These are phyloP conservation scores for Eimeria praecox DNA, from an alignment of 169 alveolate genomes.

Conservation along the genomic window DNA sequence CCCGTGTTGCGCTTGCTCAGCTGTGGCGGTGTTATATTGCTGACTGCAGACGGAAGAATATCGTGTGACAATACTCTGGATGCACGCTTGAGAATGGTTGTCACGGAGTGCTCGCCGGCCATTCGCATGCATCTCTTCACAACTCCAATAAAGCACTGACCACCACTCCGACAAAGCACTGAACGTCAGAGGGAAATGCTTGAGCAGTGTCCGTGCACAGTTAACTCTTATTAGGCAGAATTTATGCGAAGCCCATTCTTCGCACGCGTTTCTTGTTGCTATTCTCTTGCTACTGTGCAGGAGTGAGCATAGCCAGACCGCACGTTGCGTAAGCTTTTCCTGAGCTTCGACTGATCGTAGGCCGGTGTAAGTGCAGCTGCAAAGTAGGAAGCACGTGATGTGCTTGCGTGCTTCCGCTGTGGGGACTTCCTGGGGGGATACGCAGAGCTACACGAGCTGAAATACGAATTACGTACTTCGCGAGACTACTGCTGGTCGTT, in stretches of 20 bases:
- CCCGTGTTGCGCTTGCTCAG: constrained; percentile 72
- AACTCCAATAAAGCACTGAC: constrained; percentile 65
- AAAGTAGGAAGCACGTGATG: not conserved
- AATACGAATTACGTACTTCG: not conserved
- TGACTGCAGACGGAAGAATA: constrained; percentile 86
- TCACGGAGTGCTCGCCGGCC: constrained; percentile 80
- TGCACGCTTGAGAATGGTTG: constrained; percentile 80
- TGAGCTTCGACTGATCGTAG: not conserved
- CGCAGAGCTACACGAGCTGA: not conserved
- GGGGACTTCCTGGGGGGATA: not conserved
- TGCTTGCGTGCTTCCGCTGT: not conserved
- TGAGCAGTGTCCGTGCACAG: constrained; percentile 2
- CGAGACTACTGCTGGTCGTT: not conserved
- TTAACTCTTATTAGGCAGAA: not conserved
- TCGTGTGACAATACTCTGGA: constrained; percentile 86
- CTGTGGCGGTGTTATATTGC: constrained; percentile 88
- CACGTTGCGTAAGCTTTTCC: constrained; percentile 7
- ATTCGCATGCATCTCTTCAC: constrained; percentile 77
- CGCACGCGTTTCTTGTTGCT: not conserved
- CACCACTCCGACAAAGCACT: not conserved
- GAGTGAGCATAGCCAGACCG: not conserved
- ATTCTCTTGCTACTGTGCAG: not conserved
- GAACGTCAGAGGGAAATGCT: not conserved
- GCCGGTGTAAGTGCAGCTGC: not conserved
- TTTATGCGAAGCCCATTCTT: not conserved